Percentiles rank a stretch among this genome's conserved stretches.
Conservation (phyloP, 257 asterid genomes). For the Marsdenia floribunda region DNA sequence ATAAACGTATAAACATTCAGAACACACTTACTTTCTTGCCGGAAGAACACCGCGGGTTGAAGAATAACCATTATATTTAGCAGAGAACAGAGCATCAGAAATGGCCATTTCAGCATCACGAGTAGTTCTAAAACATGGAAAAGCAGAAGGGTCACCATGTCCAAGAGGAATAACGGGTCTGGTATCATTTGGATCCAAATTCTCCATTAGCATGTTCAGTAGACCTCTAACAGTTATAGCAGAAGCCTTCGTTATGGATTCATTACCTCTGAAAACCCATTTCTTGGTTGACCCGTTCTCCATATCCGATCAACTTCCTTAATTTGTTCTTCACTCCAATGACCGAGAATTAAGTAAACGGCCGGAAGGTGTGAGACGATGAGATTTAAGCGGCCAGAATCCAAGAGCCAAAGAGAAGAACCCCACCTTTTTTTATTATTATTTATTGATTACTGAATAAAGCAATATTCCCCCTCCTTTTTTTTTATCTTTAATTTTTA, state of each 20-base stretch:
- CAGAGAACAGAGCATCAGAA: slow-evolving; percentile 53
- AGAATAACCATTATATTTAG: slow-evolving; percentile 65
- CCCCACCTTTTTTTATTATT: too few relatives aligned
- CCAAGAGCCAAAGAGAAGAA: too few relatives aligned
- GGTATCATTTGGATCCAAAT: slow-evolving; percentile 38
- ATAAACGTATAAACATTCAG: too few relatives aligned
- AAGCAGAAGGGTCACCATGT: slow-evolving; percentile 86
- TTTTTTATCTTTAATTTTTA: too few relatives aligned
- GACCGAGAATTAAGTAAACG: too few relatives aligned
- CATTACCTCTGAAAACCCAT: slow-evolving; percentile 58
- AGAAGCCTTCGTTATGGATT: slow-evolving; percentile 36
- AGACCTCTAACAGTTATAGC: slow-evolving; percentile 52
- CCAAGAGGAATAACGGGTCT: slow-evolving; percentile 58
- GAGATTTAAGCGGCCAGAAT: too few relatives aligned
- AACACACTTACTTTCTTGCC: slow-evolving; percentile 47
- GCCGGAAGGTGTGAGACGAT: too few relatives aligned
- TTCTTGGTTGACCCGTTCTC: slow-evolving; percentile 27
- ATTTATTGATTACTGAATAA: too few relatives aligned
- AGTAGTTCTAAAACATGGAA: slow-evolving; percentile 59
- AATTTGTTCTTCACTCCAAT: too few relatives aligned
- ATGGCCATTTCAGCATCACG: slow-evolving; percentile 56
- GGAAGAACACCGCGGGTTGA: slow-evolving; percentile 54
- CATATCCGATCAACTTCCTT: slow-evolving; percentile 16
- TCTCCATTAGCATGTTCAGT: slow-evolving; percentile 29
- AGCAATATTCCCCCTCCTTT: too few relatives aligned